Evolutionary conservation across 2,329 filamentous ascomycete genomes (phyloP), one percentile per base, ranked within the genome.

Genomic region (Cercospora berteroae): DNA sequence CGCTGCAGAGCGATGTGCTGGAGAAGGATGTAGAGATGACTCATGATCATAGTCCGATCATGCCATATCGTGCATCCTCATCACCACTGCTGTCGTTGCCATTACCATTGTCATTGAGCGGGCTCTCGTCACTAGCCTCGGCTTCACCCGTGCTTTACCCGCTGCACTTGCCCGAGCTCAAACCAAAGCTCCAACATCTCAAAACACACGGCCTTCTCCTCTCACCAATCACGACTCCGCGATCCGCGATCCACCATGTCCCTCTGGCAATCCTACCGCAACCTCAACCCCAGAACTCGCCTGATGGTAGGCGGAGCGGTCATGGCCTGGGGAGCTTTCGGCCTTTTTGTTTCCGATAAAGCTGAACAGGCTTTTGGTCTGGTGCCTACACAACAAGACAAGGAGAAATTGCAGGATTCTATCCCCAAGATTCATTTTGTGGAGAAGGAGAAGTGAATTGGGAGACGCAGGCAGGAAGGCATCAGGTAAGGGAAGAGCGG

Each of bases 321-420:
- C 71, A 87, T 97, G 75, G 87, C 87, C 36, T 97, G 93, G 87
- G 92, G 92, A 13, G 81, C 83, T 48, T 81, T 88, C 48, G 94
- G 92, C 16, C 84, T 95, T n/a, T 89, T 90, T 76, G 76, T 91
- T 18, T 88, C 90, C 5, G 90, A 94, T 76, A 84, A 84, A 66
- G 88, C 90, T 16, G 93, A 94, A 80, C 86, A 90, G 76, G 88
- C 85, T 50, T 85, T 94, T 68, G 91, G 90, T 6, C 86, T 92
- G 78, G 88, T 86, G 44, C 87, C 93, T 1, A 90, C 88, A 0
- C 88, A 92, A 69, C 83, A 90, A 75, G 93, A 96, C 76, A 89
- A 88, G 77, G 87, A 88, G 67, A 86, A 86, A 12, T 78, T 96
- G 69, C 83, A 87, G 59, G 83, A 83, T 60, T 79, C 85, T 57